Conservation (phyloP, 225 moss, liverwort and hornwort species). For the Ulota crispa region DNA sequence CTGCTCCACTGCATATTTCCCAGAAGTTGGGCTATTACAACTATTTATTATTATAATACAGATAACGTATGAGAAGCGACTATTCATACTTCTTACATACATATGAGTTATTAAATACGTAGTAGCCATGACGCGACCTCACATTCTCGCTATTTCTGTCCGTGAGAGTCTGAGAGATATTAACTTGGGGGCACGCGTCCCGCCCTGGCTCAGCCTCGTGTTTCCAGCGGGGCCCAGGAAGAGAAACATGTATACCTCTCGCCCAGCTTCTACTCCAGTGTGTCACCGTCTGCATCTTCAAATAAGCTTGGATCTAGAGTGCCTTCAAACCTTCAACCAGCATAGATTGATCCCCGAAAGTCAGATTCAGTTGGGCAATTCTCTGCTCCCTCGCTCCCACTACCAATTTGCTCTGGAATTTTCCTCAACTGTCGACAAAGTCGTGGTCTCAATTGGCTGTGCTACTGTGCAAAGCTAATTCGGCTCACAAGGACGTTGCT, state of each 20-base stretch:
- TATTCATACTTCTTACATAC: not conserved
- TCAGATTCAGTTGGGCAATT: not conserved
- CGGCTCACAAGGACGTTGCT: not conserved
- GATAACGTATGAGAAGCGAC: not conserved
- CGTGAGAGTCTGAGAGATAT: constrained; percentile 26
- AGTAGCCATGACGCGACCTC: constrained; percentile 14
- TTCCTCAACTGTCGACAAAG: not conserved
- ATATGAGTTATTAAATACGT: not conserved
- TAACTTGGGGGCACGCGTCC: constrained; percentile 1
- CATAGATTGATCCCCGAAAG: not conserved
- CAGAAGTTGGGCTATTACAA: not conserved
- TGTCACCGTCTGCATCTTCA: not conserved
- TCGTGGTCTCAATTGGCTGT: not conserved
- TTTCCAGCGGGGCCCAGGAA: not conserved
- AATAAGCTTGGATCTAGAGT: not conserved
- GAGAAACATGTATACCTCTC: not conserved
- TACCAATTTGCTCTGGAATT: not conserved
- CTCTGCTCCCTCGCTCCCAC: not conserved
- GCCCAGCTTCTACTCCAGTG: not conserved
- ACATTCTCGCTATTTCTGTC: not conserved
- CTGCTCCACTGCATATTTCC: not conserved
- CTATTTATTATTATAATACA: not conserved
- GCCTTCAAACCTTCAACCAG: not conserved
- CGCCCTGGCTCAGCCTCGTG: too few relatives aligned
- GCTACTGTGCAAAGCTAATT: not conserved